Percentiles rank a stretch among this genome's conserved stretches.
phyloP scores from a whole-genome alignment of 495 filamentous ascomycete species.

The Tuber brumale region DNA sequence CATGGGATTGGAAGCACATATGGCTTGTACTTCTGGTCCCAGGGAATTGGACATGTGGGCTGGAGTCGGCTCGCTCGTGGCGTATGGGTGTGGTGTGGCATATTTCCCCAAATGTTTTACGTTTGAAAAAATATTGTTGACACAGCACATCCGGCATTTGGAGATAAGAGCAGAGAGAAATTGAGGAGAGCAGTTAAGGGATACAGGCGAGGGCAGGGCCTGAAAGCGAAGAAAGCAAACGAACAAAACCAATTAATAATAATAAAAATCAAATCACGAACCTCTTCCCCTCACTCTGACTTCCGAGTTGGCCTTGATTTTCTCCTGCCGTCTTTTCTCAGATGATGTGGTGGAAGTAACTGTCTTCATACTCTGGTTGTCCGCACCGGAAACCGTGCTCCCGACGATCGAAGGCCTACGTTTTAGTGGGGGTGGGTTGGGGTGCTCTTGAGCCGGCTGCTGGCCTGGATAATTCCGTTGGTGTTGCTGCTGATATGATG shows the following conservation, averaged over 20 bases:
- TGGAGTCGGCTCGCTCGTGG: conserved; percentile 10
- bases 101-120: background rate
- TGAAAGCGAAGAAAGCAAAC: conserved; percentile 12
- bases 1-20: conserved; percentile 26
- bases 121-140: conserved; percentile 1
- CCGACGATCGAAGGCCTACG: conserved; percentile 31
- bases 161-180: conserved; percentile 6
- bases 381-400: conserved; percentile 36
- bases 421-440: conserved; percentile 21
- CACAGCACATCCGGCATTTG: background rate
- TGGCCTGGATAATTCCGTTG: conserved; percentile 14
- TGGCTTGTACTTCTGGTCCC: conserved; percentile 29
- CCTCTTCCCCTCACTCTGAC: conserved; percentile 47
- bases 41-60: background rate
- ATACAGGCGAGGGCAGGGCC: conserved; percentile 7
- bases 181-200: conserved; percentile 1
- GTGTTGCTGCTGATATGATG: conserved; percentile 21
- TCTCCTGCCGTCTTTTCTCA: conserved; percentile 34
- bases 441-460: conserved; percentile 14
- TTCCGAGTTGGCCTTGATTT: conserved; percentile 43
- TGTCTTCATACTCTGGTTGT: conserved; percentile 47
- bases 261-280: conserved; percentile 27
- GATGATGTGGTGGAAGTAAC: conserved; percentile 46
- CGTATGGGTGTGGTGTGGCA: conserved; percentile 18
- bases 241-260: conserved; percentile 12